Evolutionary conservation across 108 stramenopile genomes (phyloP), one percentile per base, ranked within the genome.

Genomic region (Mediolabrus comicus): DNA sequence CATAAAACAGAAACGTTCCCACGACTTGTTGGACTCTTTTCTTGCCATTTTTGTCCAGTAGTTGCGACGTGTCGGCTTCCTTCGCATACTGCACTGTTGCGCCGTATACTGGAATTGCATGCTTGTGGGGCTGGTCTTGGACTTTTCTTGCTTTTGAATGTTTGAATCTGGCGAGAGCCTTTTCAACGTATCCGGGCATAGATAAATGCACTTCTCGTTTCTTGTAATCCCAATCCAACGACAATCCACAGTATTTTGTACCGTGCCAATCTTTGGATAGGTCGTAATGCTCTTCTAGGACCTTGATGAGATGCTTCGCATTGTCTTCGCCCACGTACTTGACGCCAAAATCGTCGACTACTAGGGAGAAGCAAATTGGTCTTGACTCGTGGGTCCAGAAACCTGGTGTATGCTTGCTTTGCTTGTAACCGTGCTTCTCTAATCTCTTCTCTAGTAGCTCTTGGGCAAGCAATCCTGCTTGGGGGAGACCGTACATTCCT

Each of bases 401-500:
- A 16, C 86, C 86, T 16, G 72, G 84, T 0, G 80, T 85, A 59
- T 22, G 51, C 13, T 26, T 32, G 35, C 43, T 36, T 49, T 59
- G 49, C 1, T 26, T 1, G 59, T 84, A 84, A 3, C 83, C 83
- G 27, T 75, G 35, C 4, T 19, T 3, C 1, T 10, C 56, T 0
- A 67, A 31, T 26, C 53, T 30, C 4, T 43, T 53, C 10, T 10
- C 59, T 0, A 67, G 32, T 0, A 55, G 57, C 8, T 46, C 31
- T 7, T 72, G 17, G 9, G 86, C 79, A 1, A 87, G 11, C 13
- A 31, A 29, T 1, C 86, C 83, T 17, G 81, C 76, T 61, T 87
- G 86, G 3, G 81, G 74, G 10, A 82, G 71, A n/a, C 80, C 80
- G 26, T 86, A 86, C 81, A 86, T 86, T 10, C 79, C 85, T 54